phyloP scores from a whole-genome alignment of 2,329 filamentous ascomycete species.

The Coleophoma eucalyptorum region DNA sequence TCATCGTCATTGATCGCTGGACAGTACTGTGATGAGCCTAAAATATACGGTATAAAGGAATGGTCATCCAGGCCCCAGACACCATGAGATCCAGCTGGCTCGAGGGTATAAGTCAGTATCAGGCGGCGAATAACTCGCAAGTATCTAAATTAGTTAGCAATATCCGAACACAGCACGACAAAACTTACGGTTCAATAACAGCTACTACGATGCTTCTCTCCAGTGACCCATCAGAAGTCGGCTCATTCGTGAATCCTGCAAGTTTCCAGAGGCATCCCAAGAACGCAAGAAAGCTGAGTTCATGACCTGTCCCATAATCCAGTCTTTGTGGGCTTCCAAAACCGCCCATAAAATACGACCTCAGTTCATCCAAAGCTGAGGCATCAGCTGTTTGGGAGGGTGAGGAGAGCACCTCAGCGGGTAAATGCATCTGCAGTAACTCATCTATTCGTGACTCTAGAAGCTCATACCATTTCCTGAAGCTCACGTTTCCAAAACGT shows the following conservation, averaged over 20 bases:
- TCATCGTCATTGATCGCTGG: constrained; percentile 65
- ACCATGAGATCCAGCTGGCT: constrained; percentile 92
- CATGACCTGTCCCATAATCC: constrained; percentile 95
- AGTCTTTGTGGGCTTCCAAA: constrained; percentile 88
- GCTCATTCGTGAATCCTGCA: constrained; percentile 64
- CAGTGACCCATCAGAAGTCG: constrained; percentile 43
- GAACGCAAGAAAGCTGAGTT: constrained; percentile 92
- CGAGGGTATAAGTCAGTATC: constrained; percentile 87
- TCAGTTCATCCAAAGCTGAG: constrained; percentile 63
- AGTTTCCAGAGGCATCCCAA: constrained; percentile 89
- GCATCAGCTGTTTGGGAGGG: constrained; percentile 19
- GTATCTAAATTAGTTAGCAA: constrained; percentile 49
- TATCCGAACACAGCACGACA: constrained; percentile 5
- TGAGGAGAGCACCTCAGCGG: constrained; percentile 35
- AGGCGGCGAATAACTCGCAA: constrained; percentile 75
- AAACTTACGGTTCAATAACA: constrained; percentile 74
- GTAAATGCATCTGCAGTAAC: constrained; percentile 55
- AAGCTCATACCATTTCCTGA: constrained; percentile 75
- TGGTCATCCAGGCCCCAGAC: constrained; percentile 99
- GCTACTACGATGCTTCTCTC: constrained; percentile 80
- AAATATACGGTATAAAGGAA: constrained; percentile 89
- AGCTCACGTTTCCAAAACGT: constrained; percentile 89
- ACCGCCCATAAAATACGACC: constrained; percentile 74
- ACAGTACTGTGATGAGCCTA: constrained; percentile 86
- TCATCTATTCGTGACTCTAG: constrained; percentile 55